phyloP scores from a whole-genome alignment of 768 basidiomycete genomes.

The Trametes punicea region DNA sequence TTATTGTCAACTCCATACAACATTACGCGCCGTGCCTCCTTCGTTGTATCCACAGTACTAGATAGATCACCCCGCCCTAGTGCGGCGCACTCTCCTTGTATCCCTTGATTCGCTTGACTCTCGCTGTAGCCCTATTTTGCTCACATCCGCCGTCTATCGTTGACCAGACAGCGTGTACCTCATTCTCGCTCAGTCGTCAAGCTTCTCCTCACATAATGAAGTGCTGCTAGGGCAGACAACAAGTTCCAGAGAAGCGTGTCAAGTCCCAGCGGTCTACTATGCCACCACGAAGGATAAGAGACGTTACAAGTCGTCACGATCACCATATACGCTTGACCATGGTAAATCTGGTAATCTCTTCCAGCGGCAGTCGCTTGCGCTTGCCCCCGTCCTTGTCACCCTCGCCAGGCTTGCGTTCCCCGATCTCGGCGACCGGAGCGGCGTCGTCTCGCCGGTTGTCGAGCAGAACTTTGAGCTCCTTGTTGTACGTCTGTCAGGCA shows the following conservation, averaged over 20 bases:
- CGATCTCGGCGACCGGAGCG: constrained; percentile 64
- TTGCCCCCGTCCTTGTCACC: constrained; percentile 34
- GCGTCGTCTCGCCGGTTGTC: constrained; percentile 71
- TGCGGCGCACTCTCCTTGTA: constrained; percentile 7
- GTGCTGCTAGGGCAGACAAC: too few species aligned
- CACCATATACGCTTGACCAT: constrained; percentile 94
- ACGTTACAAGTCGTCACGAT: background rate
- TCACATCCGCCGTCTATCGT: background rate
- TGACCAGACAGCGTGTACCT: background rate
- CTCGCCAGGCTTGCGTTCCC: constrained; percentile 41
- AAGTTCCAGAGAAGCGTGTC: too few species aligned
- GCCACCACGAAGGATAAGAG: too few species aligned
- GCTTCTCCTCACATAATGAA: background rate
- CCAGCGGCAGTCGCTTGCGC: constrained; percentile 66
- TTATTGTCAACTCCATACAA: background rate
- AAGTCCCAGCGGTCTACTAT: too few species aligned
- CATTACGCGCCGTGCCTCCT: background rate
- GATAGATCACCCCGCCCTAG: background rate
- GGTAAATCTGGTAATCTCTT: constrained; percentile 90
- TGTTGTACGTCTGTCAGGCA: constrained; percentile 66
- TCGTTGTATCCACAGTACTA: constrained; percentile 3
- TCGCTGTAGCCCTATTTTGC: background rate
- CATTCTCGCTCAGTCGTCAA: background rate
- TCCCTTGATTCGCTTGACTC: background rate
- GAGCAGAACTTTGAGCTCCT: constrained; percentile 69